Conservation (phyloP, 306 rosid species). For the Citrullus amarus region DNA sequence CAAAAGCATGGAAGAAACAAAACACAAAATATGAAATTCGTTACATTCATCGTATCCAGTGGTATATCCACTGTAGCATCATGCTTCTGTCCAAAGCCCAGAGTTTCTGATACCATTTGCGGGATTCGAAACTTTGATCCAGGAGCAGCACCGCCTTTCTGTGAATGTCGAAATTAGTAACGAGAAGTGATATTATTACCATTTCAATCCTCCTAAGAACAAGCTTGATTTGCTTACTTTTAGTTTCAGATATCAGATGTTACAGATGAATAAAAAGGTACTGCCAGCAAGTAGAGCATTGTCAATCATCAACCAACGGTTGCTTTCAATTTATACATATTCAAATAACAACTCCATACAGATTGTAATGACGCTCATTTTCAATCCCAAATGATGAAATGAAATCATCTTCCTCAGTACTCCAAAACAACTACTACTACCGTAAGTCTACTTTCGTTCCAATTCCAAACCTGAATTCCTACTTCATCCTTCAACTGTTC, state of each 20-base stretch:
- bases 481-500: background rate
- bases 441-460: background rate
- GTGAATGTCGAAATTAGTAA: conserved; percentile 5
- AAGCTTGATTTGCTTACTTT: background rate
- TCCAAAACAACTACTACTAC: background rate
- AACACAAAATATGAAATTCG: background rate
- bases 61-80: conserved; percentile 94
- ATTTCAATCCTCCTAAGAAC: background rate
- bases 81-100: conserved; percentile 76
- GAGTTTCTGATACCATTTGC: conserved; percentile 43
- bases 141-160: conserved; percentile 53
- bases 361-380: background rate
- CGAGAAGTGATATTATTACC: background rate
- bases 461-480: background rate
- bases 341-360: background rate
- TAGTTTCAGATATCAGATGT: background rate
- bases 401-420: background rate
- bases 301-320: background rate
- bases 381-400: background rate
- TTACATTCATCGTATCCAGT: conserved; percentile 61
- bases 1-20: conserved; percentile 4
- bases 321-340: background rate
- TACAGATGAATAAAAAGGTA: background rate
- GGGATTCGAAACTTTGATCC: conserved; percentile 69
- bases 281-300: background rate